Conservation (phyloP, 2,329 filamentous ascomycete genomes). For the Pleurostoma richardsiae region DNA sequence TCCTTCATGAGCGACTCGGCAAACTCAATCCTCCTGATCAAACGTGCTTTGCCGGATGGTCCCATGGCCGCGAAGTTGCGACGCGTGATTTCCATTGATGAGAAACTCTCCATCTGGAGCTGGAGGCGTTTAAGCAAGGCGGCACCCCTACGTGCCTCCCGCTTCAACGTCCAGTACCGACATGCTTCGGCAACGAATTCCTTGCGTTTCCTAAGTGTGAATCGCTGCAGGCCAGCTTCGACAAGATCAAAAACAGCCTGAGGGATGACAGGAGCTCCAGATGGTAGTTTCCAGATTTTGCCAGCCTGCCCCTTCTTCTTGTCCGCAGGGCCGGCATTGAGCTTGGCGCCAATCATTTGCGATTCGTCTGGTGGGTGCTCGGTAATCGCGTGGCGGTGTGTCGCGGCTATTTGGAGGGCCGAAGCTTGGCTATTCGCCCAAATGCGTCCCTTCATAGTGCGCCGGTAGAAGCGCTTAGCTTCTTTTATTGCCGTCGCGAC, state of each 20-base stretch:
- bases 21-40: constrained; percentile 83
- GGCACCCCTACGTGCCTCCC: constrained; percentile 85
- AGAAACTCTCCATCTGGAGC: constrained; percentile 92
- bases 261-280: constrained; percentile 90
- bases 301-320: constrained; percentile 66
- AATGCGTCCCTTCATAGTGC: constrained; percentile 79
- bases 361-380: constrained; percentile 75
- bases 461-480: constrained; percentile 84
- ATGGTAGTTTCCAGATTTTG: constrained; percentile 89
- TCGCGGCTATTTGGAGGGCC: constrained; percentile 74
- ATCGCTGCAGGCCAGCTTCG: constrained; percentile 75
- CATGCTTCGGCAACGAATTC: constrained; percentile 91
- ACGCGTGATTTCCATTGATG: constrained; percentile 93
- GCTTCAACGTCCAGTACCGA: constrained; percentile 96
- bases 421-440: constrained; percentile 90
- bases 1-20: constrained; percentile 71
- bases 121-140: constrained; percentile 90
- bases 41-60: constrained; percentile 68
- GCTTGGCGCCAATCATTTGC: constrained; percentile 77
- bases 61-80: constrained; percentile 97
- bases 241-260: constrained; percentile 83
- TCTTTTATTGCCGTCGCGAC: constrained; percentile 76
- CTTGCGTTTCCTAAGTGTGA: constrained; percentile 76
- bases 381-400: constrained; percentile 57
- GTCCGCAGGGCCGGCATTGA: constrained; percentile 68